Evolutionary conservation across 176 grass and related monocot species (phyloP).

Genomic region (Thinopyrum elongatum): DNA sequence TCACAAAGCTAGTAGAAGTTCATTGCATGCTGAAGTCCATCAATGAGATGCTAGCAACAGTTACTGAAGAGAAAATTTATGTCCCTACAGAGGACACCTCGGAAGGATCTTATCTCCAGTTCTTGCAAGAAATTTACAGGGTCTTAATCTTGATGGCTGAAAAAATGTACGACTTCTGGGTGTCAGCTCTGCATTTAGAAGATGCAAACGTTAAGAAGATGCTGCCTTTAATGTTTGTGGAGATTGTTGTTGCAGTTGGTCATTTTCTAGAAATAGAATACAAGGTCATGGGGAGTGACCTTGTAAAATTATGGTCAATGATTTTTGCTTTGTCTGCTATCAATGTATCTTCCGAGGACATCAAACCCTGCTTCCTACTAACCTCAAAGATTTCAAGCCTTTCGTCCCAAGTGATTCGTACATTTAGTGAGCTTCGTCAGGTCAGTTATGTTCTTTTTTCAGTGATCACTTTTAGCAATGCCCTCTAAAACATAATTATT

Average conservation of each 20-base stretch:
- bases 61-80: conserved; percentile 84
- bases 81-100: conserved; percentile 68
- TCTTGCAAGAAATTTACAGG: conserved; percentile 71
- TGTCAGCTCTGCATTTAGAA: conserved; percentile 49
- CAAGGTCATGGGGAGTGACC: conserved; percentile 68
- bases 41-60: conserved; percentile 63
- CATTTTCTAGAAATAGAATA: conserved; percentile 89
- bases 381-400: conserved; percentile 71
- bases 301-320: conserved; percentile 74
- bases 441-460: conserved; percentile 51
- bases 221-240: conserved; percentile 61
- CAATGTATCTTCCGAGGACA: conserved; percentile 65
- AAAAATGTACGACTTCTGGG: conserved; percentile 75
- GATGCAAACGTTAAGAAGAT: conserved; percentile 70
- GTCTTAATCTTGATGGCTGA: conserved; percentile 65
- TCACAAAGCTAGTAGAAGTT: conserved; percentile 62
- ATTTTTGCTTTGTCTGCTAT: conserved; percentile 74
- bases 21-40: conserved; percentile 95
- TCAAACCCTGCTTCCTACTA: conserved; percentile 53
- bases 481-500: background rate
- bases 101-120: conserved; percentile 75
- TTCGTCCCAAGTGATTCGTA: conserved; percentile 63
- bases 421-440: conserved; percentile 93
- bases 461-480: conserved; percentile 14
- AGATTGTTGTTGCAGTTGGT: conserved; percentile 67